Evolutionary conservation across 345 rosid genomes (phyloP).

Genomic region (Citrus glauca): DNA sequence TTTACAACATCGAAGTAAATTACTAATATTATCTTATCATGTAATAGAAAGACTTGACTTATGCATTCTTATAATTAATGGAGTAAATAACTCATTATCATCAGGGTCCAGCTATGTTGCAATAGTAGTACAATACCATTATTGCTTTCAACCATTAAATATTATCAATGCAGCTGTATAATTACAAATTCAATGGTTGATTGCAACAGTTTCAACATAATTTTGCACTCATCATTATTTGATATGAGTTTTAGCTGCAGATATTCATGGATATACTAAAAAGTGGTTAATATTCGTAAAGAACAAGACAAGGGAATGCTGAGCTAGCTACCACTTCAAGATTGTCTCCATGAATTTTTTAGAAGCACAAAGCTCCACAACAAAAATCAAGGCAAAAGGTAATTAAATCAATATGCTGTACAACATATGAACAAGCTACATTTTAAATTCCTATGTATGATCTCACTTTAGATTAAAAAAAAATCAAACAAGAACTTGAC

Average conservation of each 20-base stretch:
- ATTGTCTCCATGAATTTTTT: slow-evolving; percentile 7
- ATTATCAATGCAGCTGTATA: too few relatives aligned
- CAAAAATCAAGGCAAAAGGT: slow-evolving; percentile 5
- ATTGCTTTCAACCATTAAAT: too few relatives aligned
- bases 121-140: too few relatives aligned
- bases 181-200: too few relatives aligned
- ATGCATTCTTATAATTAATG: too few relatives aligned
- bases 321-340: slow-evolving; percentile 9
- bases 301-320: slow-evolving; percentile 5
- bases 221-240: background rate
- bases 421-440: background rate
- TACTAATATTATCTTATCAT: too few relatives aligned
- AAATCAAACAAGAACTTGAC: background rate
- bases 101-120: too few relatives aligned
- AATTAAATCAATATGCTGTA: background rate
- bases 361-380: background rate
- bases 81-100: background rate
- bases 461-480: background rate
- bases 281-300: background rate
- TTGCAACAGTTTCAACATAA: too few relatives aligned
- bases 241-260: background rate
- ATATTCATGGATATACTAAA: background rate
- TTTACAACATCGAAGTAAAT: too few relatives aligned
- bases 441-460: background rate
- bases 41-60: too few relatives aligned